phyloP scores from a whole-genome alignment of 2,329 filamentous ascomycete species.

The Tricladium varicosporioides region DNA sequence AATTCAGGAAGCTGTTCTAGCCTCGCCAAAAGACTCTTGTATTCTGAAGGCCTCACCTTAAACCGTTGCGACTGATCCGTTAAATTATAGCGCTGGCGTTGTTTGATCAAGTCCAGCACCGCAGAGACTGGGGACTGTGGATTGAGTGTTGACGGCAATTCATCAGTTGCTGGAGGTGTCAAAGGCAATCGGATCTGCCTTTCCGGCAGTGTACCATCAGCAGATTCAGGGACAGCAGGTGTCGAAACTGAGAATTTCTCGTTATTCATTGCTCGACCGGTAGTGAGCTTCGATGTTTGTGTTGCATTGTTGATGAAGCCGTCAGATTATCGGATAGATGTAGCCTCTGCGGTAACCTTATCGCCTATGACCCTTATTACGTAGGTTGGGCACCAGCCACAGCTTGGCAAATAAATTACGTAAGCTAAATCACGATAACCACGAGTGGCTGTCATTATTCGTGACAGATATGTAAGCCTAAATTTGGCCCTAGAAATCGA shows the following conservation, averaged over 20 bases:
- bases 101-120: slow-evolving; percentile 17
- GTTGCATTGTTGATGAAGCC: slow-evolving; percentile 23
- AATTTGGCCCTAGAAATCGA: no score
- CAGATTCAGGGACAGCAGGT: slow-evolving; percentile 21
- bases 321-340: slow-evolving; percentile 17
- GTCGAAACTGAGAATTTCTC: slow-evolving; percentile 24
- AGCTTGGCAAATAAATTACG: background rate
- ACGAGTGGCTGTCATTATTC: no score
- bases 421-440: background rate
- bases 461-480: no score
- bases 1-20: slow-evolving; percentile 18
- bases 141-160: slow-evolving; percentile 17
- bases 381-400: background rate
- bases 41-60: slow-evolving; percentile 14
- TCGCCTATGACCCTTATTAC: background rate
- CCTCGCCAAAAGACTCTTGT: slow-evolving; percentile 15
- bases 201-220: slow-evolving; percentile 20
- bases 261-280: slow-evolving; percentile 24
- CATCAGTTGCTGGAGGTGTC: slow-evolving; percentile 23
- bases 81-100: slow-evolving; percentile 14
- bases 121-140: slow-evolving; percentile 17
- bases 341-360: slow-evolving; percentile 2
- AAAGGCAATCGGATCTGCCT: slow-evolving; percentile 23
- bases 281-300: slow-evolving; percentile 21
- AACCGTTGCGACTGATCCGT: slow-evolving; percentile 16